A percentile compares a stretch with the other conserved stretches of the same genome.
These are phyloP conservation scores for Nannochloropsis salina DNA, from an alignment of 108 stramenopile genomes.

Conservation along the genomic window DNA sequence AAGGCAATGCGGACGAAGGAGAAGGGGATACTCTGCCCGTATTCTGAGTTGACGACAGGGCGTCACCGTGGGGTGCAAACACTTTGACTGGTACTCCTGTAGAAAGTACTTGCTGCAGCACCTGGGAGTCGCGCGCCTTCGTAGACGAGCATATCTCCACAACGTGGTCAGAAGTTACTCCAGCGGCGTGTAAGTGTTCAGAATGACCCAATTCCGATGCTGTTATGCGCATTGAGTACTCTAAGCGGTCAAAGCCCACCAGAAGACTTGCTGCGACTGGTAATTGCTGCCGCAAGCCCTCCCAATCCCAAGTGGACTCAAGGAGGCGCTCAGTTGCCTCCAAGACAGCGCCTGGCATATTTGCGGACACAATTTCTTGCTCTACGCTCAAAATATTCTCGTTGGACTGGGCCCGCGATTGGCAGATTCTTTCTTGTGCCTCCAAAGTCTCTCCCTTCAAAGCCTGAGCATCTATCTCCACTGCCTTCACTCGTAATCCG, in stretches of 20 bases:
- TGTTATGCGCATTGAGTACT: neutral
- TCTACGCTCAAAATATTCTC: neutral
- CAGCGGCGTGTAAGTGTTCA: neutral
- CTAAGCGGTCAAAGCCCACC: neutral
- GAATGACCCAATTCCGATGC: neutral
- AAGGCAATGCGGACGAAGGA: neutral
- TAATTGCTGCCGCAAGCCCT: neutral
- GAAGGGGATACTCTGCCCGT: neutral
- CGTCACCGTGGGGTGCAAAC: no score
- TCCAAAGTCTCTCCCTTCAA: neutral
- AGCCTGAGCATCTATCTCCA: no score
- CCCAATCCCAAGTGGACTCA: neutral
- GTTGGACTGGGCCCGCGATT: neutral
- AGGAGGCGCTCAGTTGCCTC: neutral
- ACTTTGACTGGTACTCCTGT: neutral
- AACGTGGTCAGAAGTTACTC: neutral
- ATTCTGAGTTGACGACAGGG: no score
- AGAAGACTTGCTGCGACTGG: conserved; percentile 1
- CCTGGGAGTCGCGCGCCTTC: neutral
- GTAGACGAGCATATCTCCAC: neutral
- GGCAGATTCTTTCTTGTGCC: neutral
- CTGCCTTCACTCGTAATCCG: neutral
- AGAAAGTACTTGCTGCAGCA: neutral
- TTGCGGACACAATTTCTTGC: neutral
- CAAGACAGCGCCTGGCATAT: neutral